Base-by-base conservation (phyloP, 768 basidiomycete genomes). In the Hydnum rufescens region DNA sequence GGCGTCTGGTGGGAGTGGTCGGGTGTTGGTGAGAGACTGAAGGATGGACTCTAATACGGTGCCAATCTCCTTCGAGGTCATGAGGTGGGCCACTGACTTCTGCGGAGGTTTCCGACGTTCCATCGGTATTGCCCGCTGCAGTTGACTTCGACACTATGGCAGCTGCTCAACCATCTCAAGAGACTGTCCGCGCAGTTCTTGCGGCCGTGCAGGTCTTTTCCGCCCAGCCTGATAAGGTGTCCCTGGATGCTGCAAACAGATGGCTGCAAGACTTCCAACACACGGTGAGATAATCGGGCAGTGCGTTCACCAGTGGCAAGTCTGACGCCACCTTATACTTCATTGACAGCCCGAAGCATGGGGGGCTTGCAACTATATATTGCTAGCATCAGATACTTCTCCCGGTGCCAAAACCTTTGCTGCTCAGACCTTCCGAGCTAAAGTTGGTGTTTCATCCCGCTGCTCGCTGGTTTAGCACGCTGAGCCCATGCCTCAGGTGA, bases 241-340 rank as follows among this genome's bases (percentile, higher is more conserved):
- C 86, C 18, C 73, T 95, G 58, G 83, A 86, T 59, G 74, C 74
- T 58, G 93, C 90, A 58, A 96, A 95, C 69, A 68, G 77, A 59
- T 96, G 90, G 90, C 80, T 99, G 57, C 83, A 90, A 70, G 89
- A 92, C 67, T 99, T 97, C 65, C 93, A 99, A 71, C 92, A 96
- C 73, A 92, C 88, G 72, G 93, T 96, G 80, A 82, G 78, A 83
- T 72, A 13, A 13, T 39, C 36, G 22, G 13, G 36, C 36, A 22
- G 13, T 39, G 36, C 36, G n/a, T n/a, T n/a, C n/a, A n/a, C n/a
- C n/a, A n/a, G n/a, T n/a, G n/a, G n/a, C n/a, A n/a, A n/a, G n/a
- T 51, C 28, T 22, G 54, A 3, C 19, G 47, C 23, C n/a, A 13
- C 28, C 16, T 49, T 18, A 4, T 16, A 3, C 0, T 29, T 39